These are phyloP conservation scores for Naegleria lovaniensis DNA, from an alignment of 208 protist species.

Conservation along the genomic window DNA sequence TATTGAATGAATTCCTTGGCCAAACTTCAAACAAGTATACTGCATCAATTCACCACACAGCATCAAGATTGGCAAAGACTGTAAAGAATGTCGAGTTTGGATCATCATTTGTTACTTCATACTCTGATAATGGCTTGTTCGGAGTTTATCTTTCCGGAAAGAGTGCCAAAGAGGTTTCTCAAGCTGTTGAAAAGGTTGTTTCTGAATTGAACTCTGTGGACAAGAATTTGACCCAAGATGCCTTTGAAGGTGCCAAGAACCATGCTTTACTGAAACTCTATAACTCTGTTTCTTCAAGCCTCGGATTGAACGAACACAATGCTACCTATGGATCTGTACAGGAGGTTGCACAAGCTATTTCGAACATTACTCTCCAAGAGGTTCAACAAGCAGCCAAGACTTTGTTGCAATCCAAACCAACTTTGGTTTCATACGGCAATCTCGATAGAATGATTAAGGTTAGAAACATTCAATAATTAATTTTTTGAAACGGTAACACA, in stretches of 20 bases:
- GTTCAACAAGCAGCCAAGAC: not conserved
- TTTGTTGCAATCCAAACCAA: conserved; percentile 2
- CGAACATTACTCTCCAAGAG: not conserved
- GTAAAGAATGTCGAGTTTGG: not conserved
- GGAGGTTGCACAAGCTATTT: not conserved
- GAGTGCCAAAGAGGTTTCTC: not conserved
- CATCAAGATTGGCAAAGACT: not conserved
- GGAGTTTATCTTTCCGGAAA: conserved; percentile 10
- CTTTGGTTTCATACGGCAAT: conserved; percentile 10
- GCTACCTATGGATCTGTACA: not conserved
- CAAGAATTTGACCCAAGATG: not conserved
- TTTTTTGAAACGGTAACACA: not conserved
- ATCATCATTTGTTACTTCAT: not conserved
- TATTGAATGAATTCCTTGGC: not conserved
- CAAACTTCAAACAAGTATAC: not conserved
- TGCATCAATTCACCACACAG: not conserved
- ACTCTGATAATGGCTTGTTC: conserved; percentile 26
- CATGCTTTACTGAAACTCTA: not conserved
- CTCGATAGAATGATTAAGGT: not conserved
- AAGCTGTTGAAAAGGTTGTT: not conserved
- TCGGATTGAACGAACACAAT: not conserved
- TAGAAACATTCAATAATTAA: not conserved
- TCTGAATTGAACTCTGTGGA: not conserved
- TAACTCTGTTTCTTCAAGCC: not conserved
- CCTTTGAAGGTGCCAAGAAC: conserved; percentile 1